phyloP scores from a whole-genome alignment of 495 filamentous ascomycete genomes.

The Cairneyella variabilis region DNA sequence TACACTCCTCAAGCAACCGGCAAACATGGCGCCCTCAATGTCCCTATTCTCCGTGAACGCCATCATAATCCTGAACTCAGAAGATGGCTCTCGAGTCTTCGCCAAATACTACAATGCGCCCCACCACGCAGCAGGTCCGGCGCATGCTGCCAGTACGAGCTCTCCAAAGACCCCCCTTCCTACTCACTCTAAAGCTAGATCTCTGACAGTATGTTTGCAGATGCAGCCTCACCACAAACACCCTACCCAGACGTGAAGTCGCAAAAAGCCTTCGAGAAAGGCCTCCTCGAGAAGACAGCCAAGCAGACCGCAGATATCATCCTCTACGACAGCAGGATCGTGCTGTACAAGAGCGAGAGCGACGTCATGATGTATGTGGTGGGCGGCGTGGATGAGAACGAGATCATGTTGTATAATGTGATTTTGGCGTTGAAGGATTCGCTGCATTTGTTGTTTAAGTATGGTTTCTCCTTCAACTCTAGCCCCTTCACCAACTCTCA shows the following conservation, averaged over 20 bases:
- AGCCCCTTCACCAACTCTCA: neutral
- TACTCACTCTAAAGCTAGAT: neutral
- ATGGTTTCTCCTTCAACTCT: slow-evolving; percentile 27
- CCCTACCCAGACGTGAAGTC: slow-evolving; percentile 89
- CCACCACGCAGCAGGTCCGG: slow-evolving; percentile 46
- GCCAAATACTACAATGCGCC: slow-evolving; percentile 93
- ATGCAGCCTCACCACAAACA: slow-evolving; percentile 39
- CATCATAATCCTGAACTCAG: slow-evolving; percentile 82
- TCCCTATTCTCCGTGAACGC: slow-evolving; percentile 91
- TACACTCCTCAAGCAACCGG: no score
- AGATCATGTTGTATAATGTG: slow-evolving; percentile 93
- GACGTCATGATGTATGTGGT: slow-evolving; percentile 98
- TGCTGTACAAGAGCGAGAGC: slow-evolving; percentile 96
- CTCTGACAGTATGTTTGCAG: neutral
- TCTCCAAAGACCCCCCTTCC: neutral
- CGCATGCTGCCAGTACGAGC: neutral
- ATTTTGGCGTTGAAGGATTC: slow-evolving; percentile 84
- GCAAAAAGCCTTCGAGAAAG: slow-evolving; percentile 95
- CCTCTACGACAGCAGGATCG: slow-evolving; percentile 89
- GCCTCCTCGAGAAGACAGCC: slow-evolving; percentile 89
- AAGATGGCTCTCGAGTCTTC: slow-evolving; percentile 87
- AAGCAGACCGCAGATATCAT: slow-evolving; percentile 95
- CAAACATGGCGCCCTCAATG: slow-evolving; percentile 48
- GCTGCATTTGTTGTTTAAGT: slow-evolving; percentile 91
- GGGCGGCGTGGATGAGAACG: slow-evolving; percentile 88